Evolutionary conservation across 805 yeast genomes (phyloP), one percentile per base, ranked within the genome.

Genomic region (Starmerella potacharoeniae): DNA sequence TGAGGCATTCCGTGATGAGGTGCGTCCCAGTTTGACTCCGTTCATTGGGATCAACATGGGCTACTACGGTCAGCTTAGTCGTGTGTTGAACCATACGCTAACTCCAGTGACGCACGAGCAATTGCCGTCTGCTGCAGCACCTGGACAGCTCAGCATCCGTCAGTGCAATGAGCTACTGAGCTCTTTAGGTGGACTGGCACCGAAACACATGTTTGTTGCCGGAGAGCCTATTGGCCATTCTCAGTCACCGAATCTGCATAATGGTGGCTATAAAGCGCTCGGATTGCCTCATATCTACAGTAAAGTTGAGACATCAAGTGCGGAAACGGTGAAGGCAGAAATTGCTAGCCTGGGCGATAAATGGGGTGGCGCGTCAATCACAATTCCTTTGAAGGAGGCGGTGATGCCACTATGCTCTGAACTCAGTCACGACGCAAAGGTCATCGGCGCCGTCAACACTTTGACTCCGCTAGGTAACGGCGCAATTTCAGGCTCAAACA

Each of bases 371-470:
- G 81, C 86, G 58, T 90, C 95, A 5, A 87, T 93, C 7, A 93
- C 98, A 1, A 91, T 91, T 66, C 99, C 99, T 4, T 74, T 91
- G 66, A 93, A 93, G 68, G 66, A 88, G 54, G 95, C 84, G 56
- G 82, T 91, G 59, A 81, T 86, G 72, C 75, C 81, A 61, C 77
- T 79, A 60, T 76, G 84, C 60, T 74, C 75, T 58, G 82, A 78
- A 57, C 72, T 91, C 43, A 77, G 88, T 7, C 83, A 79, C n/a
- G 80, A 95, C 16, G 97, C 95, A 14, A 68, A 75, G 59, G 62
- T 69, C n/a, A 87, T 93, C 63, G 97, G 97, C 43, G 97, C 98
- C 22, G 89, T 93, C 53, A 93, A 93, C 71, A 93, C 99, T 0
- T 77, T 93, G 50, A 75, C 77, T 40, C 85, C 84, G 37, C 59